Evolutionary conservation across 768 basidiomycete species (phyloP), one percentile per base, ranked within the genome.

Genomic region (Antrodiella citrinella): DNA sequence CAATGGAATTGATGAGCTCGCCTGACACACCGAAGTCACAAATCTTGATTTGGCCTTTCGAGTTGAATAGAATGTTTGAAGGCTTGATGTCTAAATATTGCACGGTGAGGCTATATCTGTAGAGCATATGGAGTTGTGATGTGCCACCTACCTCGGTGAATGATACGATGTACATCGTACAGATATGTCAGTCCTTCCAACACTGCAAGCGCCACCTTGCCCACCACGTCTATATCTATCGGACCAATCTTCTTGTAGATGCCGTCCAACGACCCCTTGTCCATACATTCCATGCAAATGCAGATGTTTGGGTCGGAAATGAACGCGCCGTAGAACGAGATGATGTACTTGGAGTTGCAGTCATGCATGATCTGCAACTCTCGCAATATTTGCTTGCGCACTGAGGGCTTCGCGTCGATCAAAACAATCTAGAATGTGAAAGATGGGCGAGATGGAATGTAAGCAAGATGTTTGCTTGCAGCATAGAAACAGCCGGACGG

Each of bases 351-450:
- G 4, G 91, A 94, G 57, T 86, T 76, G 69, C 95, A 98, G 68
- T 96, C 89, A 66, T 97, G 91, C 95, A 98, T 95, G 73, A 99
- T 98, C 60, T 97, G 95, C 57, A 99, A 73, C 65, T 99, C 96
- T 47, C 96, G 85, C 30, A 98, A 74, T 60, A 99, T 98, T 71
- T 99, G 96, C 65, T 98, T 99, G 55, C 94, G 78, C 25, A 98
- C 91, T 2, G 91, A 80, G 9, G 93, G 95, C 65, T 97, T 97
- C 24, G 92, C 93, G 69, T 95, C 92, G 66, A 96, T 95, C 54
- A 94, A 81, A 23, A 96, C 91, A 64, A 93, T 91, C 93, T 95
- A 49, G 26, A 43, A 39, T 55, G 49, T 48, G 23, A 22, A 35
- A 35, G 15, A n/a, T 40, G 38, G 48, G 9, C 35, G 44, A 49